Conservation (phyloP, 2,329 filamentous ascomycete species). For the Xylaria sp. region DNA sequence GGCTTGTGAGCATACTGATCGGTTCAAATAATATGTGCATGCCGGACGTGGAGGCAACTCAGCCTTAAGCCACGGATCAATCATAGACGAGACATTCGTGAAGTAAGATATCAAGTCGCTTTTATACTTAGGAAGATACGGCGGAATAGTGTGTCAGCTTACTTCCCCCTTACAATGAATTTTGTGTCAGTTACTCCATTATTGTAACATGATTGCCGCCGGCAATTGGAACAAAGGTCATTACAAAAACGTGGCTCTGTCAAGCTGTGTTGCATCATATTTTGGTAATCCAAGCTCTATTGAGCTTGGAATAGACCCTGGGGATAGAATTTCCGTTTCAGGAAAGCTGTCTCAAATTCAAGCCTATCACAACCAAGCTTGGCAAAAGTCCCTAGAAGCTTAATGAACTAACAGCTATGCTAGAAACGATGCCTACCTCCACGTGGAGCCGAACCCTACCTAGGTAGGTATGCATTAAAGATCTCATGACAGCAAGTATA, state of each 20-base stretch:
- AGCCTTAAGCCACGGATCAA: background rate
- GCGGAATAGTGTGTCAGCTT: background rate
- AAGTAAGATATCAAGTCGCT: too few species aligned
- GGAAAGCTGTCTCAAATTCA: constrained; percentile 32
- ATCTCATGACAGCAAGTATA: constrained; percentile 5
- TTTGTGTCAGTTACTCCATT: background rate
- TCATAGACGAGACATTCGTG: background rate
- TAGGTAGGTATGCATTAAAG: background rate
- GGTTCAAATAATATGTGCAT: background rate
- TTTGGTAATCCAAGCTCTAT: background rate
- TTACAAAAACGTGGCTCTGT: too few species aligned
- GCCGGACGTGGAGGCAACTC: background rate
- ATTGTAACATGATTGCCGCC: background rate
- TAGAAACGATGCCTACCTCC: background rate
- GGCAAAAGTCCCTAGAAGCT: background rate
- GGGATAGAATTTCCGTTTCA: constrained; percentile 32
- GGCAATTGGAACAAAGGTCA: background rate
- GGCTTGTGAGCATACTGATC: background rate
- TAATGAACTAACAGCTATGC: background rate
- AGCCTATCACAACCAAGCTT: constrained; percentile 30
- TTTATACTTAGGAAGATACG: background rate
- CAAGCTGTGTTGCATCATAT: background rate
- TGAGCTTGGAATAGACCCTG: background rate
- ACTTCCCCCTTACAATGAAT: background rate
- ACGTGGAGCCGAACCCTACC: constrained; percentile 20